Percentiles rank a stretch among this genome's conserved stretches.
Conservation (phyloP, 169 alveolate genomes). For the Cryptosporidium tyzzeri region DNA sequence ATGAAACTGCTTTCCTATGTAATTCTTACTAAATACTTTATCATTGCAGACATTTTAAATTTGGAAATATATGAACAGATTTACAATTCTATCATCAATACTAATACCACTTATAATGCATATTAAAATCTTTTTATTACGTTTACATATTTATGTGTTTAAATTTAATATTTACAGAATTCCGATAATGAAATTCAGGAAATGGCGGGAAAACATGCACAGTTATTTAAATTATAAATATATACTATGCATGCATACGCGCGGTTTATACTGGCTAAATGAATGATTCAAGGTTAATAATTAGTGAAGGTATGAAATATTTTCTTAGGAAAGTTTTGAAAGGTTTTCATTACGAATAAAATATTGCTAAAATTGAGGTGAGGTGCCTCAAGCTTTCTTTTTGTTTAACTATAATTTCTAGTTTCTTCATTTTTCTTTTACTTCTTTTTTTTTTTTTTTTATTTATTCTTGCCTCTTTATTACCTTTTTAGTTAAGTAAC, state of each 20-base stretch:
- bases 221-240: background rate
- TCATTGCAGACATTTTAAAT: background rate
- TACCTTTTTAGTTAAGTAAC: slow-evolving; percentile 46
- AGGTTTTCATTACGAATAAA: no score
- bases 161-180: background rate
- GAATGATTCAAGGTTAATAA: no score
- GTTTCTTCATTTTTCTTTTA: background rate
- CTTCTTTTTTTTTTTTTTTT: no score
- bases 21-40: background rate
- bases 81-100: background rate
- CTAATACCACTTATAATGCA: no score
- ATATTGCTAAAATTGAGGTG: no score
- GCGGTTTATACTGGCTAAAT: background rate
- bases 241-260: background rate
- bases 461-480: slow-evolving; percentile 51
- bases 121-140: background rate
- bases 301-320: no score
- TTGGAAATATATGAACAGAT: background rate
- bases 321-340: no score
- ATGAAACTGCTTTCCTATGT: slow-evolving; percentile 1
- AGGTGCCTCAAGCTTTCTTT: no score
- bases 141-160: no score
- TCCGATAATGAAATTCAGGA: background rate
- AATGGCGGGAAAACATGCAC: slow-evolving; percentile 1
- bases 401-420: no score